Evolutionary conservation across 768 basidiomycete species (phyloP), one percentile per base, ranked within the genome.

Genomic region (Strobilomyces confusus): DNA sequence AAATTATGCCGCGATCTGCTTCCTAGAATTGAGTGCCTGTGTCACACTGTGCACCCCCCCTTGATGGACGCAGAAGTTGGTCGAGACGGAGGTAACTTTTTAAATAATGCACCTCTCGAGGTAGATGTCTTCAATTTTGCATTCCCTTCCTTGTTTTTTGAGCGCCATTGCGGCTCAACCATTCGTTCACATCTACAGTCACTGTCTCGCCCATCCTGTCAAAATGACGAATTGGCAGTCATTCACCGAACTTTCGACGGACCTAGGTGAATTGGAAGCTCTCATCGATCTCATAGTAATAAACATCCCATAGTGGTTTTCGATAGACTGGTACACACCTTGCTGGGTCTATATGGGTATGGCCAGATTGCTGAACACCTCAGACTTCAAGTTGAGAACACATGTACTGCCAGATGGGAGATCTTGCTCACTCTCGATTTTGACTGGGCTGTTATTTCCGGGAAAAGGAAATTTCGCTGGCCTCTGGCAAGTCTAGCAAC

Each of bases 261-360:
- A 77, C 54, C 56, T 64, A 11, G 56, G 75, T 76, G 44, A 41
- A 75, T 57, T 9, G n/a, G 15, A n/a, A 26, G 23, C 46, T 51
- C 19, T 22, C 29, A 23, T 54, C 37, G 9, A 32, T 43, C 44
- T 4, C 23, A n/a, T 20, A 57, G 32, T 43, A 41, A 43, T 33
- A 15, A 38, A 26, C 11, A 3, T 40, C 38, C 45, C 47, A 9
- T 58, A 77, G 77, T 63, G 45, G 60, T 69, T 33, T 78, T 78
- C 54, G 58, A 65, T 46, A 71, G 69, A 51, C 55, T 76, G 52
- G 72, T 78, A 60, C 77, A 79, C 54, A 59, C 62, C n/a, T 60
- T 79, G 37, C 62, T 77, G 41, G 77, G 77, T 15, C 67, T 77
- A 33, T 78, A 78, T 62, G 64, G 73, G 77, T 78, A 49, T 61